Percentiles rank a stretch among this genome's conserved stretches.
Evolutionary conservation across 169 alveolate species (phyloP).

Genomic region (Eimeria maxima): DNA sequence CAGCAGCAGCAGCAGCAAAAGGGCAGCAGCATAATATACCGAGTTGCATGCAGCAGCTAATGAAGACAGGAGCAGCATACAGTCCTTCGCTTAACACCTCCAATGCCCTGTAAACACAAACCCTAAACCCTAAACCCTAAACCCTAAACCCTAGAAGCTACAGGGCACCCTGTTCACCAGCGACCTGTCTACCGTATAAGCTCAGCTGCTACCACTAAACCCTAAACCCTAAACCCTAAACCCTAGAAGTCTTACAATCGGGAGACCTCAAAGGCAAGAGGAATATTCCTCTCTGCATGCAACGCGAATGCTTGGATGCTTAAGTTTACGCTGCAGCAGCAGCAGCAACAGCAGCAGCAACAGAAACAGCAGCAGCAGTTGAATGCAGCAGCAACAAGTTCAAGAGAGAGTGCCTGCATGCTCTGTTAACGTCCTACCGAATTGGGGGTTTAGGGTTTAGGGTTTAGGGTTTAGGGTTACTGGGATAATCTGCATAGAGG

Average conservation of each 20-base stretch:
- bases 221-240: slow-evolving; percentile 20
- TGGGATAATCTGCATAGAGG: background rate
- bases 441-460: slow-evolving; percentile 1
- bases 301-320: slow-evolving; percentile 26
- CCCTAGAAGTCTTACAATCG: background rate
- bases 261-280: background rate
- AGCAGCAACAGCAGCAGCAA: slow-evolving; percentile 3
- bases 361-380: background rate
- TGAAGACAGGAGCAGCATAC: slow-evolving; percentile 26
- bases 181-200: too few species aligned
- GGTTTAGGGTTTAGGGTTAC: slow-evolving; percentile 23
- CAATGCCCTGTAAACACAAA: slow-evolving; percentile 30
- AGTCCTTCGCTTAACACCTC: slow-evolving; percentile 24
- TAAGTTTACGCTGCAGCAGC: slow-evolving; percentile 29
- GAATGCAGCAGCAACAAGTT: too few species aligned
- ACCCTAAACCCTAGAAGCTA: background rate
- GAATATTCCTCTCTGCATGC: slow-evolving; percentile 44
- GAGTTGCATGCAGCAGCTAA: slow-evolving; percentile 36
- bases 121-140: slow-evolving; percentile 19
- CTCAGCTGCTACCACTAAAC: background rate
- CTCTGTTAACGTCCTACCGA: too few species aligned
- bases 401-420: background rate
- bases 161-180: too few species aligned
- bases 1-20: slow-evolving; percentile 42
- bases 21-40: too few species aligned